phyloP scores from a whole-genome alignment of 1,284 basidiomycete species.

The Ceratobasidium sp. region DNA sequence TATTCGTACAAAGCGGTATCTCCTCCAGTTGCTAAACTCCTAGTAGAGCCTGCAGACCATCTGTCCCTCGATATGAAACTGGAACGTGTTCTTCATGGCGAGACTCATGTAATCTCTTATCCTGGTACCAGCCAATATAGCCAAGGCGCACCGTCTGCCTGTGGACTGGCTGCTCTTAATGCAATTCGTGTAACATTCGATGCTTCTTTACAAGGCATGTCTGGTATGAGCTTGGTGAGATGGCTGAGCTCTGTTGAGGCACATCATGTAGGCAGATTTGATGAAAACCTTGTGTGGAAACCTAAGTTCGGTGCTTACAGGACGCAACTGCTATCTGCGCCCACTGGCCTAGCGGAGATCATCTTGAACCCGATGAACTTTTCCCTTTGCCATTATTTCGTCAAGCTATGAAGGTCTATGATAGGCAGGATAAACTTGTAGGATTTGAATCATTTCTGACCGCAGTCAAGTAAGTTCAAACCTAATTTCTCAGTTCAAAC shows the following conservation, averaged over 20 bases:
- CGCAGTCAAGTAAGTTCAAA: slow-evolving; percentile 58
- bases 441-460: slow-evolving; percentile 53
- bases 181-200: slow-evolving; percentile 60
- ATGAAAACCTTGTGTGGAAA: background rate
- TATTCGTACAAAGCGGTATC: background rate
- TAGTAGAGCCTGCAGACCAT: slow-evolving; percentile 1
- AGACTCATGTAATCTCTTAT: slow-evolving; percentile 48
- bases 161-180: slow-evolving; percentile 69
- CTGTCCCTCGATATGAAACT: slow-evolving; percentile 18
- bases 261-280: slow-evolving; percentile 17
- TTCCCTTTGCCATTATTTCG: slow-evolving; percentile 50
- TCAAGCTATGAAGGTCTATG: slow-evolving; percentile 52
- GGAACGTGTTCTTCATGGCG: slow-evolving; percentile 4
- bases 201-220: slow-evolving; percentile 49
- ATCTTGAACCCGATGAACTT: slow-evolving; percentile 64
- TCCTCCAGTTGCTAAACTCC: background rate
- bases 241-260: slow-evolving; percentile 47
- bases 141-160: slow-evolving; percentile 57
- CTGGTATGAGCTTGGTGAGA: slow-evolving; percentile 51
- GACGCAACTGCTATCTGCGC: slow-evolving; percentile 62
- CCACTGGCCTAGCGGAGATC: slow-evolving; percentile 59
- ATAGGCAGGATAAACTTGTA: slow-evolving; percentile 54
- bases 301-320: slow-evolving; percentile 47
- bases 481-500: no score
- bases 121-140: slow-evolving; percentile 60